Evolutionary conservation across 805 yeast species (phyloP), one percentile per base, ranked within the genome.

Genomic region (Debaryomyces tyrocola): DNA sequence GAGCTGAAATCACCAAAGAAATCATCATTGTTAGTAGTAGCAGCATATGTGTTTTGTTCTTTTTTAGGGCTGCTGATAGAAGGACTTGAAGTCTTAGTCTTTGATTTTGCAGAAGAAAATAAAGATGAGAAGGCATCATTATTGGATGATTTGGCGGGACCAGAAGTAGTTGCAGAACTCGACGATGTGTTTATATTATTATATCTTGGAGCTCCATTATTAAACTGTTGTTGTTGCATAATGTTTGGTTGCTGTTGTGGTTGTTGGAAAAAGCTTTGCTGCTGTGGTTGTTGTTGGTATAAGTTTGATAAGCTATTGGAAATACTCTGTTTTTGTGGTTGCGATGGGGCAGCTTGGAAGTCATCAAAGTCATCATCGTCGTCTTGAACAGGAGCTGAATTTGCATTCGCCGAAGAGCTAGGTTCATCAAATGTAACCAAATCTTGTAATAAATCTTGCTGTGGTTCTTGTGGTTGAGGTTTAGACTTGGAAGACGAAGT

Each of bases 341-440:
- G 58, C 36, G 51, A 66, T 7, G 85, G 83, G 4, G 79, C 82
- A 10, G 90, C 86, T 64, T 87, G 92, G 75, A 87, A 87, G 53
- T 87, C 94, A 52, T 86, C 90, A 61, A 87, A 87, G 35, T 87
- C 94, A 52, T 85, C 89, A 45, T 82, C 90, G 5, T 63, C 65
- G 4, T 47, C 57, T 15, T 50, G 47, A 14, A 29, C 54, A 11
- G 50, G 50, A 10, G 52, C 52, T 12, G 49, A 42, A 48, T 6
- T 52, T 27, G 53, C 55, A 15, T 52, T 51, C 1, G 54, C 48
- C 31, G 58, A 46, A 20, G 65, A 8, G 60, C 63, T 45, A 8
- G 56, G 53, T 4, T 63, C 69, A 43, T 70, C 78, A 49, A 78
- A 74, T 24, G 75, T 72, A 49, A 79, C 53, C 55, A 71, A 67